phyloP scores from a whole-genome alignment of 2,329 filamentous ascomycete genomes.

The Triangularia verruculosa region DNA sequence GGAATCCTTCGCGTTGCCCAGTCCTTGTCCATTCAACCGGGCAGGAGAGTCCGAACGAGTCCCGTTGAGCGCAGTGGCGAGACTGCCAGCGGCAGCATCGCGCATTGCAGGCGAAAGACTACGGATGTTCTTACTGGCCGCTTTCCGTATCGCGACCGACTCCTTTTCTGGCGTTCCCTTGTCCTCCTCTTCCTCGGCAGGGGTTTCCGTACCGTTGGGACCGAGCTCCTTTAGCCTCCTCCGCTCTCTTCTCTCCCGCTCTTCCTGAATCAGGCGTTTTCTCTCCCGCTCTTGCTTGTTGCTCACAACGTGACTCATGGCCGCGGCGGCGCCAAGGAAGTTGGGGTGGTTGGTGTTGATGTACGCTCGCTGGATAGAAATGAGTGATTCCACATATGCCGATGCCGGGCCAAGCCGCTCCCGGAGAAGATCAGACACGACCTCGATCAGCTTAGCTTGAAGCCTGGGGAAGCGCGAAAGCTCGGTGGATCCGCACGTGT shows the following conservation, averaged over 20 bases:
- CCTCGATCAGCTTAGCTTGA: conserved; percentile 95
- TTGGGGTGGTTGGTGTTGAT: conserved; percentile 99
- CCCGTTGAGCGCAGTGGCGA: conserved; percentile 67
- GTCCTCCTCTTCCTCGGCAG: conserved; percentile 62
- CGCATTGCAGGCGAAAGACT: conserved; percentile 81
- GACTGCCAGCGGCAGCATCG: conserved; percentile 60
- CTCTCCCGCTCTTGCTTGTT: conserved; percentile 94
- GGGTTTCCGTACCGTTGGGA: conserved; percentile 67
- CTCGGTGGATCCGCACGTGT: conserved; percentile 95
- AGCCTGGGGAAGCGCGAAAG: conserved; percentile 86
- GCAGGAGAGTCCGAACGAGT: conserved; percentile 59
- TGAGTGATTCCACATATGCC: conserved; percentile 90
- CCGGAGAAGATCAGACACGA: conserved; percentile 90
- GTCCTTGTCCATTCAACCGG: conserved; percentile 56
- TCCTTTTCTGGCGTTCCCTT: conserved; percentile 51
- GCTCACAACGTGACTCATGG: conserved; percentile 94
- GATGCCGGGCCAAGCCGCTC: conserved; percentile 89
- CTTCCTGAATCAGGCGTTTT: conserved; percentile 74
- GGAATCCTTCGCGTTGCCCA: conserved; percentile 73
- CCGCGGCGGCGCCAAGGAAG: conserved; percentile 92
- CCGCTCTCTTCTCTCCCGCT: conserved; percentile 81
- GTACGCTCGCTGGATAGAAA: conserved; percentile 95
- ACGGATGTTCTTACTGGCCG: conserved; percentile 59
- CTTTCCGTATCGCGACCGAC: conserved; percentile 58
- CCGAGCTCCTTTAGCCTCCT: conserved; percentile 79